Evolutionary conservation across 2,329 filamentous ascomycete genomes (phyloP), one percentile per base, ranked within the genome.

Genomic region (Colletotrichum zoysiae): DNA sequence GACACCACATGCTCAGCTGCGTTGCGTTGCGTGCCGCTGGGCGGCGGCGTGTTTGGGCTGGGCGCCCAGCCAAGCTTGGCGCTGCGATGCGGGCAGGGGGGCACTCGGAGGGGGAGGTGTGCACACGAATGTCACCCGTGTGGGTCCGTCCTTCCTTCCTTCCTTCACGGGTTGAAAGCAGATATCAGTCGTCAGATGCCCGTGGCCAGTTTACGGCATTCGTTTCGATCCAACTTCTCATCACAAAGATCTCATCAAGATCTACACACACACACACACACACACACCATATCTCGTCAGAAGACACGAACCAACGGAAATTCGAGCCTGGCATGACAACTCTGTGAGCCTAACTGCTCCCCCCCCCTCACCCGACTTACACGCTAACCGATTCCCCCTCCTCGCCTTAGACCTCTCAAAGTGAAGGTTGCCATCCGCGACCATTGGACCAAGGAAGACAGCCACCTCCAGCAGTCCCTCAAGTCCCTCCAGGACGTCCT

Each of bases 381-480:
- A 68, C 44, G 6, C 44, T 50, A n/a, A 59, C 56, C n/a, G 14
- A 44, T 4, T 40, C 16, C 55, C 12, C n/a, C 30, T 30, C 30
- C 30, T 30, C 30, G 2, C 38, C 9, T 0, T 56, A 86, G 84
- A 58, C 83, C 85, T 0, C 78, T 86, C 63, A 84, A 83, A 74
- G 78, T 82, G 55, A 81, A 82, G 66, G 70, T 85, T 71, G 79
- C 79, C 53, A 78, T 86, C 74, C 83, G 84, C 38, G 83, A 86
- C 73, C 74, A 79, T 63, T 86, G 84, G 84, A 77, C 79, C 40
- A 81, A 78, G 14, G 67, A 77, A 9, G 77, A 80, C 38, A 75
- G 79, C 5, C 73, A 81, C 1, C 76, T 81, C 0, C 81, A 83
- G 42, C 78, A 74, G 23, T 74, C 81, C 0, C 76, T 84, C 35